Conservation (phyloP, 1,284 basidiomycete species). For the Tilletia horrida region DNA sequence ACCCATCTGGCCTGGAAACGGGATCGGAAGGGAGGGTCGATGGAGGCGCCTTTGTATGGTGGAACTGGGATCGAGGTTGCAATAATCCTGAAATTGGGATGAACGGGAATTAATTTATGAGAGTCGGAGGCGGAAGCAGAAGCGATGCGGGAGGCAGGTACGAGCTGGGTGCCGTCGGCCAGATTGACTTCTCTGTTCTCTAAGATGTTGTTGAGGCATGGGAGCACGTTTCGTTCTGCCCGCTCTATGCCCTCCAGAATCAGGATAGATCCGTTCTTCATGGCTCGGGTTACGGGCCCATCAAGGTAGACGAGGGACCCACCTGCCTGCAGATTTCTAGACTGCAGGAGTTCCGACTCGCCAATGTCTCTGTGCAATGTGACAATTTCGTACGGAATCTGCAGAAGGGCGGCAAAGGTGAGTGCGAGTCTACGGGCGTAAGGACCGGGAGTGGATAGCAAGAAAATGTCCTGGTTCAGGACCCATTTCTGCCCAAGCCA, state of each 20-base stretch:
- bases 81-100: constrained; percentile 55
- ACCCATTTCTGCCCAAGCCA: constrained; percentile 53
- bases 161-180: constrained; percentile 55
- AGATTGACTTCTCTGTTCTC: constrained; percentile 55
- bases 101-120: constrained; percentile 51
- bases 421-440: constrained; percentile 55
- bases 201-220: constrained; percentile 56
- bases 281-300: constrained; percentile 54
- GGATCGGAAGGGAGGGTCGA: constrained; percentile 57
- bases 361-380: constrained; percentile 55
- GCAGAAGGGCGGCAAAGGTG: constrained; percentile 54
- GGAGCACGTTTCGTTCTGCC: constrained; percentile 53
- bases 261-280: constrained; percentile 54
- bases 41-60: constrained; percentile 55
- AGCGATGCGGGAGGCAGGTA: constrained; percentile 52
- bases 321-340: constrained; percentile 46
- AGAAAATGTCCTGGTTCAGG: constrained; percentile 52
- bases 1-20: constrained; percentile 56
- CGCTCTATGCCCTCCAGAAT: constrained; percentile 56
- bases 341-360: constrained; percentile 56
- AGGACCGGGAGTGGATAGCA: constrained; percentile 53
- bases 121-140: constrained; percentile 28
- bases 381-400: constrained; percentile 54
- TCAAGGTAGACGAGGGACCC: constrained; percentile 53
- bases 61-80: constrained; percentile 53